These are phyloP conservation scores for Phytopythium helicoides DNA, from an alignment of 352 stramenopile species.

Conservation along the genomic window DNA sequence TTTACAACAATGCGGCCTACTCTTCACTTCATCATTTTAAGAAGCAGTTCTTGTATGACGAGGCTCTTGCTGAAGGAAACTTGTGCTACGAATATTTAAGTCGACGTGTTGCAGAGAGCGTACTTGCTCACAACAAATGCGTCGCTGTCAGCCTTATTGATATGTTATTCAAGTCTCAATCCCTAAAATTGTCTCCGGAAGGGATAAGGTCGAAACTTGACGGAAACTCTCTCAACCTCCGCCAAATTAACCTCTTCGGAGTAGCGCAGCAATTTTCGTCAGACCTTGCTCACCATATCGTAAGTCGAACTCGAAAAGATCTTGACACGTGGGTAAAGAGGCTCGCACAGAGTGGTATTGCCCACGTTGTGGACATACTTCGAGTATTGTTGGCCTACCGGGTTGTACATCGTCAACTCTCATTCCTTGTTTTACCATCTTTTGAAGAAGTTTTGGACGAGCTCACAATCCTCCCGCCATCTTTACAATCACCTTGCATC, in stretches of 20 bases:
- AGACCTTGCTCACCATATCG: constrained; percentile 55
- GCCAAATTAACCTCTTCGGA: constrained; percentile 58
- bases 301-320: constrained; percentile 48
- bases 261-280: constrained; percentile 52
- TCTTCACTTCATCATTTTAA: constrained; percentile 47
- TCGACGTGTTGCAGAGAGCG: constrained; percentile 55
- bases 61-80: constrained; percentile 80
- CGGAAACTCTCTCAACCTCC: constrained; percentile 16
- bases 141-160: constrained; percentile 12
- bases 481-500: too few species aligned
- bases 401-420: constrained; percentile 26
- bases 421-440: constrained; percentile 17
- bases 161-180: neutral
- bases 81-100: constrained; percentile 80
- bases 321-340: constrained; percentile 44
- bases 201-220: neutral
- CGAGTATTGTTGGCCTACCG: constrained; percentile 32
- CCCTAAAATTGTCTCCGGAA: too few species aligned
- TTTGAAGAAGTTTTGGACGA: constrained; percentile 35
- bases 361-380: constrained; percentile 49
- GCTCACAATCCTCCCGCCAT: too few species aligned
- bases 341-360: constrained; percentile 55
- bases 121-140: constrained; percentile 66
- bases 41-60: constrained; percentile 73
- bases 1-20: constrained; percentile 84